phyloP scores from a whole-genome alignment of 768 basidiomycete species.

The Calocybe cyanea region DNA sequence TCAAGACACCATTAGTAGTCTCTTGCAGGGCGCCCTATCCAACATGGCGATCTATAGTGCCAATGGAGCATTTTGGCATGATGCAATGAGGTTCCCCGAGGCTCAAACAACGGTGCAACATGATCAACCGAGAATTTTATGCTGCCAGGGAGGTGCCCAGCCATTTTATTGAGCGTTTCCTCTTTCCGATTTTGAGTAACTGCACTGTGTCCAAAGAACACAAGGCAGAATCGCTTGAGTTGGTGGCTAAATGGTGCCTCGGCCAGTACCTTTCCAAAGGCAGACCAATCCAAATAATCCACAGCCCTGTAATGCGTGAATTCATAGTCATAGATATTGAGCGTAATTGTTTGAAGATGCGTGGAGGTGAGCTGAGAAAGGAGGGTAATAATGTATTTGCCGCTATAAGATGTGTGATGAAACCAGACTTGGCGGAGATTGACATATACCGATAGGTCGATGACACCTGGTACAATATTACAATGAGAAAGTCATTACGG shows the following conservation, averaged over 20 bases:
- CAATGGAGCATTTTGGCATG: no score
- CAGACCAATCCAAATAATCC: constrained; percentile 5
- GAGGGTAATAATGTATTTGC: constrained; percentile 2
- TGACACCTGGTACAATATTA: neutral
- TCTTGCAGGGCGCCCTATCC: no score
- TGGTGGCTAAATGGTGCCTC: neutral
- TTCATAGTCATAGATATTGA: constrained; percentile 5
- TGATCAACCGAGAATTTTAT: no score
- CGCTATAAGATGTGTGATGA: constrained; percentile 4
- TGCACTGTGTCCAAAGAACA: no score
- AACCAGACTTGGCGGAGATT: constrained; percentile 14
- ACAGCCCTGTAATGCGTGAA: neutral
- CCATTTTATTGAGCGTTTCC: no score
- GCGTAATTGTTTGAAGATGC: constrained; percentile 7
- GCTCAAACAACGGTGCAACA: no score
- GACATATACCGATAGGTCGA: constrained; percentile 5
- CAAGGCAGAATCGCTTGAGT: no score
- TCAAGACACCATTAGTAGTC: no score
- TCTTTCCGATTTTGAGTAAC: no score
- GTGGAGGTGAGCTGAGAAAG: constrained; percentile 6
- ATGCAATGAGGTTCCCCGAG: no score
- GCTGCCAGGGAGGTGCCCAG: no score
- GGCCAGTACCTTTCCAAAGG: constrained; percentile 6
- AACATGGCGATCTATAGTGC: no score
- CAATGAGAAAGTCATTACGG: neutral